Base-by-base conservation (phyloP, 257 asterid genomes). In the Haberlea rhodopensis region DNA sequence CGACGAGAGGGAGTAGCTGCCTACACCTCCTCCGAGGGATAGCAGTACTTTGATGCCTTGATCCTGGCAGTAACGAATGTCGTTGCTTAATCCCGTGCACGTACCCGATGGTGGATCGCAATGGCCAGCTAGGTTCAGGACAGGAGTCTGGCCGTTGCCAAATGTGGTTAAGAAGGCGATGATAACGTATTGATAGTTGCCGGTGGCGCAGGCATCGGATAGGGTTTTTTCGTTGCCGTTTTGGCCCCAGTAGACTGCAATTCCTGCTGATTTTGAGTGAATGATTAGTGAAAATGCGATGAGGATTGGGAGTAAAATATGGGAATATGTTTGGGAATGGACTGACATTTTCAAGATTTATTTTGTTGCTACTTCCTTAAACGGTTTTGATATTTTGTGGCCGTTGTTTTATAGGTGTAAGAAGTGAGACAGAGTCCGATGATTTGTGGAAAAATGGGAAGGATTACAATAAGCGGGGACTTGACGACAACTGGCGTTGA, bases 171-270 rank as follows among this genome's bases (percentile, higher is more conserved):
- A 53, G 53, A 85, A 85, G 4, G 75, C 87, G 2, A 84, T 59
- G 76, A 67, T 84, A 27, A 84, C 76, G 57, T 15, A 76, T 18
- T 63, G 67, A 57, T 75, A 84, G 68, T 68, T 53, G 0, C 89
- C 80, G 13, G 87, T 64, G 32, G 76, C 72, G 43, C 95, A 84
- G 2, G 95, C 62, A 3, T 62, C 87, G 25, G 77, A 51, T 16
- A 87, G 73, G 60, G 59, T 34, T 0, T 87, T 89, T 76, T 84
- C 89, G 4, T 29, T 19, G 9, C 84, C 87, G 66, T 74, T 63
- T 65, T 87, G 91, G 60, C 91, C 95, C 91, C 89, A 87, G 76
- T 87, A 87, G 64, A 68, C 55, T 23, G 82, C 79, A 26, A 84
- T 84, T 53, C 85, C 89, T 6, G 60, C 66, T 20, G 70, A 65